Evolutionary conservation across 352 stramenopile genomes (phyloP).

Genomic region (Globisporangium echinulatum): DNA sequence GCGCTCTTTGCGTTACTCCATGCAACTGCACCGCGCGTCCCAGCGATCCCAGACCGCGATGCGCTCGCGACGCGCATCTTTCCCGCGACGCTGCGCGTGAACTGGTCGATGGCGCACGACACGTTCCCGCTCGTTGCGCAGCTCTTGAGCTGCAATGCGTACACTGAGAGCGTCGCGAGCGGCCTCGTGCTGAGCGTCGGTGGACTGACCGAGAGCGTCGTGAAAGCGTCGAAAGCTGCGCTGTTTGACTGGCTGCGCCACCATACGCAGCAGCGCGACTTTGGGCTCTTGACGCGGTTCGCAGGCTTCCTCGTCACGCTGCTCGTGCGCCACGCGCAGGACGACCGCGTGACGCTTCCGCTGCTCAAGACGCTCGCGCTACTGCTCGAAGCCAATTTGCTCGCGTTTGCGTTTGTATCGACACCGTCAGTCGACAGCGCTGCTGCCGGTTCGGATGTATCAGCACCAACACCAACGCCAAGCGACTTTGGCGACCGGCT

Average conservation of each 20-base stretch:
- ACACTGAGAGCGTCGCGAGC: conserved; percentile 74
- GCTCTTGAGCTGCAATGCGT: conserved; percentile 84
- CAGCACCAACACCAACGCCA: conserved; percentile 14
- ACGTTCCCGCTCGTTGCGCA: conserved; percentile 89
- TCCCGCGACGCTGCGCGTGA: conserved; percentile 42
- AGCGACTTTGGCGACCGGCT: conserved; percentile 46
- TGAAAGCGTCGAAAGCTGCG: conserved; percentile 64
- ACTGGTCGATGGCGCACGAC: conserved; percentile 79
- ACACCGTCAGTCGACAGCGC: neutral
- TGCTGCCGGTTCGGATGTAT: no score
- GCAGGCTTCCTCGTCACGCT: conserved; percentile 63
- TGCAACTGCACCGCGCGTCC: conserved; percentile 47
- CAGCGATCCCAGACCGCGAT: conserved; percentile 70
- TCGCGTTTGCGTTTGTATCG: conserved; percentile 53
- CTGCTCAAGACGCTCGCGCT: conserved; percentile 84
- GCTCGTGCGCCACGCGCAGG: conserved; percentile 43
- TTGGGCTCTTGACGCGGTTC: conserved; percentile 60
- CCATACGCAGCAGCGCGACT: conserved; percentile 49
- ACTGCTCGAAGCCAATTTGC: conserved; percentile 55
- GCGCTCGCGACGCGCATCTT: conserved; percentile 66
- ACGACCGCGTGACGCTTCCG: conserved; percentile 82
- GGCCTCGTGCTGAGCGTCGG: conserved; percentile 94
- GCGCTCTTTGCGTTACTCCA: conserved; percentile 87
- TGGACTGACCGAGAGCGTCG: conserved; percentile 92
- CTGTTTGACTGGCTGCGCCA: conserved; percentile 57